Base-by-base conservation (phyloP, 2,329 filamentous ascomycete species). In the Fragosphaeria purpurea region DNA sequence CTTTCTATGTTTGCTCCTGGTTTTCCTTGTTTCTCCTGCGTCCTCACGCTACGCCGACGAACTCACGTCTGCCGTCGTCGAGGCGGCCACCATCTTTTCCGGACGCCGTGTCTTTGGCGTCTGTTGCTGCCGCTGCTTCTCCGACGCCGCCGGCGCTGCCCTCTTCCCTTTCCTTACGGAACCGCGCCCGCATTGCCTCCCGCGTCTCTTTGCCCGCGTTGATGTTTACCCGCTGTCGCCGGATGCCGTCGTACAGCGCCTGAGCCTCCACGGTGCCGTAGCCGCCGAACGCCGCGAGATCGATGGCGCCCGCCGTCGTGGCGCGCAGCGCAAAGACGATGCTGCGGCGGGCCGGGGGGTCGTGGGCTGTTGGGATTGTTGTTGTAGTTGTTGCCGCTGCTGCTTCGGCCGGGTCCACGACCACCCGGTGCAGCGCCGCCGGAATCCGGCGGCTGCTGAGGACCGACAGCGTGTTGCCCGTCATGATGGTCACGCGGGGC, bases 301-400 rank as follows among this genome's bases (percentile, higher is more conserved):
- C 52, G 6, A 59, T 55, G n/a, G 39, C 47, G 31, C 53, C 51
- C 9, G 12, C 41, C 10, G 47, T 51, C 4, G 58, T 56, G 11
- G 56, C 46, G 9, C 58, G 55, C 43, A 59, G 48, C 8, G 58
- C 58, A 44, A 59, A 58, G 12, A 59, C 58, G 37, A 58, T 57
- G 51, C 58, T 59, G 11, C 54, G 50, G n/a, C 57, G 55, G n/a
- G 13, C 31, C 5, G 48, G n/a, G 2, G 34, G 37, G 3, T 13
- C 41, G 9, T 49, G 44, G 3, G 7, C 38, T 22, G 22, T 22
- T 22, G 22, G 22, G 22, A 22, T 22, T 22, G 22, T 22, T 22
- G 22, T 22, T 22, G 22, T 22, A 8, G 5, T 6, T 10, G 30
- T 38, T n/a, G 12, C 34, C 4, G 33, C 7, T 7, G 30, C 42